phyloP scores from a whole-genome alignment of 768 basidiomycete species.

The Tulasnella sp. region DNA sequence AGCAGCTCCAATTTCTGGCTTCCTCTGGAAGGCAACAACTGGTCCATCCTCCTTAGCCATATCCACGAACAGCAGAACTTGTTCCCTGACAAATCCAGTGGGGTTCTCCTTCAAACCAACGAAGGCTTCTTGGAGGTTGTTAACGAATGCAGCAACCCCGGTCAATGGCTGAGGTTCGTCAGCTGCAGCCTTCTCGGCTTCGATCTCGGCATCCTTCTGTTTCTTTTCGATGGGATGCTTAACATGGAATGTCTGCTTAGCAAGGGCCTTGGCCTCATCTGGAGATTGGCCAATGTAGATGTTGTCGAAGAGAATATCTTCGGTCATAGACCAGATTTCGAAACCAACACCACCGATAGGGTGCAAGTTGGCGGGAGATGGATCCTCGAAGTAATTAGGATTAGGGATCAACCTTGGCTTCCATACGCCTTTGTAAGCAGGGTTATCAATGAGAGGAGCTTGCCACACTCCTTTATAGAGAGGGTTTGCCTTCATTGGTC shows the following conservation, averaged over 20 bases:
- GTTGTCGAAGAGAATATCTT: conserved; percentile 85
- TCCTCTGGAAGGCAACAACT: conserved; percentile 65
- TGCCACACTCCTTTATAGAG: conserved; percentile 98
- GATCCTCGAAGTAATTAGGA: conserved; percentile 84
- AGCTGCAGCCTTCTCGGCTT: conserved; percentile 36
- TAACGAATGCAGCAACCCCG: conserved; percentile 23
- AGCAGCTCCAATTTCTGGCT: conserved; percentile 77
- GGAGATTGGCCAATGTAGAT: conserved; percentile 87
- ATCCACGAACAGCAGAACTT: conserved; percentile 69
- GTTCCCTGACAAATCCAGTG: conserved; percentile 62
- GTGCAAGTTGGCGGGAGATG: conserved; percentile 64
- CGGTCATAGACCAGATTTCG: conserved; percentile 99
- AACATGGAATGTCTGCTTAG: conserved; percentile 77
- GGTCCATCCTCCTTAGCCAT: conserved; percentile 57
- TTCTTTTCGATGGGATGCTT: conserved; percentile 76
- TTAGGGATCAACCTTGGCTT: conserved; percentile 81
- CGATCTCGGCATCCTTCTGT: conserved; percentile 22
- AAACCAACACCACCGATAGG: conserved; percentile 95
- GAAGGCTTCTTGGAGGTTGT: conserved; percentile 33
- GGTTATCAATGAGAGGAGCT: conserved; percentile 90
- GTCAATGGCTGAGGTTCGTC: conserved; percentile 28
- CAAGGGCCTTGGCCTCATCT: conserved; percentile 71
- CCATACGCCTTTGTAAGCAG: conserved; percentile 94
- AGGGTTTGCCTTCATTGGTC: conserved; percentile 82
- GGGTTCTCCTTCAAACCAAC: conserved; percentile 59